These are phyloP conservation scores for Ogataea hybrid DNA, from an alignment of 1,139 yeast genomes.

Conservation along the genomic window DNA sequence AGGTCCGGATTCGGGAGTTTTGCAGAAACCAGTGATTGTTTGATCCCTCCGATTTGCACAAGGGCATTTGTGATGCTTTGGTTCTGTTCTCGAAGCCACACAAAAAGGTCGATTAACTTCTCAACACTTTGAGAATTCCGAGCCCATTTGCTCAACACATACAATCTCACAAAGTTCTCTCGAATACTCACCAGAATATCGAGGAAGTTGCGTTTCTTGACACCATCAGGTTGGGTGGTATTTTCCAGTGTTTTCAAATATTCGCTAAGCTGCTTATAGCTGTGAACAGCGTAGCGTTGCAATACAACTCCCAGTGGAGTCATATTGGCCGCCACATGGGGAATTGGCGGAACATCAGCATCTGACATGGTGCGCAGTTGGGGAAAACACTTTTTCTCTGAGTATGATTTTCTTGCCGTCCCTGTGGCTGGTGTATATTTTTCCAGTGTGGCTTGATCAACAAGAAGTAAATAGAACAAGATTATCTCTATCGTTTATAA, in stretches of 20 bases:
- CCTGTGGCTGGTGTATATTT: slow-evolving; percentile 2
- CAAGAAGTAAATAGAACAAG: slow-evolving; percentile 6
- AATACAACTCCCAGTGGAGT: slow-evolving; percentile 60
- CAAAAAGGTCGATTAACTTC: slow-evolving; percentile 75
- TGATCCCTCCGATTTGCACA: slow-evolving; percentile 49
- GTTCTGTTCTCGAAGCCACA: slow-evolving; percentile 84
- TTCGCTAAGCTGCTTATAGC: slow-evolving; percentile 63
- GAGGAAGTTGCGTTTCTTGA: slow-evolving; percentile 65
- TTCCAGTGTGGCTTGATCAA: slow-evolving; percentile 1
- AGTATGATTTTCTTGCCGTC: slow-evolving; percentile 6
- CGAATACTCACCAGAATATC: slow-evolving; percentile 68
- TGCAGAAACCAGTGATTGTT: slow-evolving; percentile 74
- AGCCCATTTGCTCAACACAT: slow-evolving; percentile 88
- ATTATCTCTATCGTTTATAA: background rate
- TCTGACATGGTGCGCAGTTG: slow-evolving; percentile 8
- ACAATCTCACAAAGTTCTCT: slow-evolving; percentile 78
- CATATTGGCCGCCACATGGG: slow-evolving; percentile 75
- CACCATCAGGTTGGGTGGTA: slow-evolving; percentile 50
- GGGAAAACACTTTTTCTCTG: slow-evolving; percentile 1
- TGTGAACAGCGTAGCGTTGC: slow-evolving; percentile 57
- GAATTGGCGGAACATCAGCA: slow-evolving; percentile 46
- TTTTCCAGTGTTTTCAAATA: slow-evolving; percentile 59
- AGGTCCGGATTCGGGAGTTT: slow-evolving; percentile 88
- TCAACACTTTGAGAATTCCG: slow-evolving; percentile 67
- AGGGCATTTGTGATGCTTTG: slow-evolving; percentile 62